phyloP scores from a whole-genome alignment of 345 rosid species.

The Euphorbia tirucalli region DNA sequence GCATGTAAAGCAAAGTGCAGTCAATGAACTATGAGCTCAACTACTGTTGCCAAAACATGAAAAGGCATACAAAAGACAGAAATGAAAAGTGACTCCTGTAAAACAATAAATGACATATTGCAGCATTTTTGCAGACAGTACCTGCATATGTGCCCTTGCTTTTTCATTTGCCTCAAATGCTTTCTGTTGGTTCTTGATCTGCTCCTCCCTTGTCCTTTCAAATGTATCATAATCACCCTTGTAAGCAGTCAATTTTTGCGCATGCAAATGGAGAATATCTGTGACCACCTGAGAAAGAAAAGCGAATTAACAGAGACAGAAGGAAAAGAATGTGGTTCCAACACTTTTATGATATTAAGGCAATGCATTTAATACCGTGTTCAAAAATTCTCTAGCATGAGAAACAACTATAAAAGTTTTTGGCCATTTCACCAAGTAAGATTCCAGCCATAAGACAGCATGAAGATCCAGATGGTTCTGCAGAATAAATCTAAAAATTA shows the following conservation, averaged over 20 bases:
- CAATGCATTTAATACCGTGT: conserved; percentile 54
- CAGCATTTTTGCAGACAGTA: conserved; percentile 16
- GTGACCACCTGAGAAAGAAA: conserved; percentile 77
- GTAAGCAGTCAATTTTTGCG: conserved; percentile 71
- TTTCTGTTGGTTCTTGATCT: conserved; percentile 82
- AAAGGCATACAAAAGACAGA: background rate
- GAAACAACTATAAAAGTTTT: conserved; percentile 97
- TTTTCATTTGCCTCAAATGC: conserved; percentile 88
- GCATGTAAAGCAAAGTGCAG: background rate
- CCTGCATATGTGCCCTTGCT: conserved; percentile 95
- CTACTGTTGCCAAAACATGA: background rate
- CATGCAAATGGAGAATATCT: conserved; percentile 86
- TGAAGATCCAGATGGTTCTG: conserved; percentile 99
- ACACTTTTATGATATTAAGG: background rate
- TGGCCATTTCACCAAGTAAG: conserved; percentile 94
- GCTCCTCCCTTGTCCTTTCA: conserved; percentile 86
- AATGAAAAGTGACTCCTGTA: background rate
- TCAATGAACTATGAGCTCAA: background rate
- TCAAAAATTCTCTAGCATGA: conserved; percentile 97
- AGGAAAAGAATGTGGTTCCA: background rate
- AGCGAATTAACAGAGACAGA: background rate
- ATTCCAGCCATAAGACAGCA: conserved; percentile 95
- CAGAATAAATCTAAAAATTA: conserved; percentile 23
- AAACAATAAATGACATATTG: conserved; percentile 4
- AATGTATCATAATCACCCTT: conserved; percentile 89